phyloP scores from a whole-genome alignment of 805 yeast genomes.

The Hanseniaspora clermontiae region DNA sequence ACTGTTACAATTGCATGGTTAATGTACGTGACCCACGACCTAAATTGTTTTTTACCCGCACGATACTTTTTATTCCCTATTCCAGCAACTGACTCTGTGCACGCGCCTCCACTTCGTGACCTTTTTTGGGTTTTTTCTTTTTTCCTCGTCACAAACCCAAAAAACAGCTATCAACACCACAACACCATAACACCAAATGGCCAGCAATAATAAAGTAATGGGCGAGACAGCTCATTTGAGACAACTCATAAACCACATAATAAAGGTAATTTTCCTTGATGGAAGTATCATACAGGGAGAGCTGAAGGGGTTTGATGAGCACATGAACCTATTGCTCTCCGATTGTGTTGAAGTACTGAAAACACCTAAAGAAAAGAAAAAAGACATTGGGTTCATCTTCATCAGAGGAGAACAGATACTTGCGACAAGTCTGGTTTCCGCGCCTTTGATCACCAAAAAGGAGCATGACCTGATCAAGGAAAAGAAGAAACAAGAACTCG shows the following conservation, averaged over 20 bases:
- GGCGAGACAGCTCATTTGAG: neutral
- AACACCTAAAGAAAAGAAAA: neutral
- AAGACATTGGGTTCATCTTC: constrained; percentile 2
- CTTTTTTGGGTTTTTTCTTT: no score
- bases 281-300: constrained; percentile 6
- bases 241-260: constrained; percentile 8
- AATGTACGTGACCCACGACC: no score
- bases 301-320: constrained; percentile 7
- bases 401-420: constrained; percentile 10
- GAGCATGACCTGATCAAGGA: neutral
- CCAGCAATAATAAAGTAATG: neutral
- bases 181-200: neutral
- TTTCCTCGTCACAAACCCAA: no score
- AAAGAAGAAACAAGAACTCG: constrained; percentile 5
- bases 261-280: constrained; percentile 7
- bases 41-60: no score
- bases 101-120: no score
- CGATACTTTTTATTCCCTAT: no score
- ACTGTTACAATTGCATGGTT: no score
- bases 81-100: no score
- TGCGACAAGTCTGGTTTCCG: constrained; percentile 1
- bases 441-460: neutral
- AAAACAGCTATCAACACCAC: no score
- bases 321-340: constrained; percentile 3
- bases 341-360: neutral